A percentile compares a stretch with the other conserved stretches of the same genome.
These are phyloP conservation scores for Mycena venus DNA, from an alignment of 768 basidiomycete species.

Conservation along the genomic window DNA sequence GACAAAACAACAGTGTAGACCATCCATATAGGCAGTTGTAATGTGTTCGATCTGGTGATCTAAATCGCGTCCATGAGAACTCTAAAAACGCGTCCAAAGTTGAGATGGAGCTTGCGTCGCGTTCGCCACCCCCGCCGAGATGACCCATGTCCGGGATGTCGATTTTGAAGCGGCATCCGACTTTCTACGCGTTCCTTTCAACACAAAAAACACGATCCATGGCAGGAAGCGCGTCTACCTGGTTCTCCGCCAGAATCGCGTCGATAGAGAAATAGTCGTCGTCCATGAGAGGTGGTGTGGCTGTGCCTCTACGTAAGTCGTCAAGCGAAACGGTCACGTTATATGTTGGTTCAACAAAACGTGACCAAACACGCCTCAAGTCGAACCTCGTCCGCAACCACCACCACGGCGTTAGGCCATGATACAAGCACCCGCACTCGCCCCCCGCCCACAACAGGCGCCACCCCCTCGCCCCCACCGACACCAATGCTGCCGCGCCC, in stretches of 20 bases:
- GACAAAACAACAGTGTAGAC: conserved; percentile 79
- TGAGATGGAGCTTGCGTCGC: conserved; percentile 69
- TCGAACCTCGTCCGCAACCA: not conserved
- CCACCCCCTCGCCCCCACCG: conserved; percentile 48
- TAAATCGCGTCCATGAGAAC: conserved; percentile 45
- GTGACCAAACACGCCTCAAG: not conserved
- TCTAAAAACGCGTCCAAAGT: conserved; percentile 25
- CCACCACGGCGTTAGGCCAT: conserved; percentile 50
- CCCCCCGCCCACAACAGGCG: conserved; percentile 51
- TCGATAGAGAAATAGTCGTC: conserved; percentile 94
- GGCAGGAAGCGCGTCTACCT: conserved; percentile 57
- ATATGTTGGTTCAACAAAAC: too few species aligned
- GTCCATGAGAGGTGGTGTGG: too few species aligned
- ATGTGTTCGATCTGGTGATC: conserved; percentile 84
- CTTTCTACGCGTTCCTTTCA: conserved; percentile 67
- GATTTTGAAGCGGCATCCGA: conserved; percentile 93
- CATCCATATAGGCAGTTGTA: conserved; percentile 92
- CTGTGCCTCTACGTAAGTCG: too few species aligned
- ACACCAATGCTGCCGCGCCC: conserved; percentile 45
- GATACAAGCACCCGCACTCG: conserved; percentile 42
- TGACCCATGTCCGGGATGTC: conserved; percentile 91
- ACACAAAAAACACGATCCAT: not conserved
- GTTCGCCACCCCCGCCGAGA: conserved; percentile 87
- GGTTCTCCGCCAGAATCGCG: conserved; percentile 92
- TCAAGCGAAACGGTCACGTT: too few species aligned